Percentiles rank a stretch among this genome's conserved stretches.
Evolutionary conservation across 768 basidiomycete species (phyloP).

Genomic region (Mrakia blollopis): DNA sequence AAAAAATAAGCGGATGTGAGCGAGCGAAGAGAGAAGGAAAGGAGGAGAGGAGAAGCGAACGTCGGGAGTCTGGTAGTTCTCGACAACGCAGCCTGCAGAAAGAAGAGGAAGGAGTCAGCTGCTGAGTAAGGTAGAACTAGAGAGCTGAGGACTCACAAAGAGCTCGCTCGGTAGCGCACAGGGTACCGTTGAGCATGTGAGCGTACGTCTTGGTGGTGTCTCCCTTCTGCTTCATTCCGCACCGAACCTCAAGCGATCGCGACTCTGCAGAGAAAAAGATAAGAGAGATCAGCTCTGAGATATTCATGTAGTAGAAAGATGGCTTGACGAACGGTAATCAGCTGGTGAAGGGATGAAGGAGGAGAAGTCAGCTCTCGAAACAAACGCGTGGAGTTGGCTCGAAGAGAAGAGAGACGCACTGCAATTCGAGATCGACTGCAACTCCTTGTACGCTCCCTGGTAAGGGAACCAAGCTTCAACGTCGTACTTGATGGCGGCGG

Average conservation of each 20-base stretch:
- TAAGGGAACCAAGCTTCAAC: conserved; percentile 99
- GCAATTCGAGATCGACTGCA: conserved; percentile 97
- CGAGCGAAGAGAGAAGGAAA: background rate
- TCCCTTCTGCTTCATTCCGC: conserved; percentile 84
- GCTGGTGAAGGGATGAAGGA: conserved; percentile 40
- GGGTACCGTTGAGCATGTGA: conserved; percentile 97
- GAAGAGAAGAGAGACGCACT: conserved; percentile 41
- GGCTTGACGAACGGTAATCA: conserved; percentile 80
- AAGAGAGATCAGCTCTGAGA: background rate
- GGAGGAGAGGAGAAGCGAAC: conserved; percentile 50
- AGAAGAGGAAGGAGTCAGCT: too few species aligned
- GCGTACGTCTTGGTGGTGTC: conserved; percentile 90
- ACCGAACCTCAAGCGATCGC: conserved; percentile 84
- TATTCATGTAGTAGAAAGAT: background rate
- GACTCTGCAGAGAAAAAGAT: conserved; percentile 57
- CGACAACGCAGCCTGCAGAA: conserved; percentile 65
- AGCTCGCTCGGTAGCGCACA: conserved; percentile 94
- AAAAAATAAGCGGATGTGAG: background rate
- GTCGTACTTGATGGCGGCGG: conserved; percentile 95
- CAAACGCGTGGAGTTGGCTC: background rate
- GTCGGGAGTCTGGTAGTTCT: conserved; percentile 94
- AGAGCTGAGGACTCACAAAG: conserved; percentile 52
- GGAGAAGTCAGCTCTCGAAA: background rate
- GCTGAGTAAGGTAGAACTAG: too few species aligned
- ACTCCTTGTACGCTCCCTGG: conserved; percentile 92